Evolutionary conservation across 2,329 filamentous ascomycete species (phyloP).

Genomic region (Clonostachys solani): DNA sequence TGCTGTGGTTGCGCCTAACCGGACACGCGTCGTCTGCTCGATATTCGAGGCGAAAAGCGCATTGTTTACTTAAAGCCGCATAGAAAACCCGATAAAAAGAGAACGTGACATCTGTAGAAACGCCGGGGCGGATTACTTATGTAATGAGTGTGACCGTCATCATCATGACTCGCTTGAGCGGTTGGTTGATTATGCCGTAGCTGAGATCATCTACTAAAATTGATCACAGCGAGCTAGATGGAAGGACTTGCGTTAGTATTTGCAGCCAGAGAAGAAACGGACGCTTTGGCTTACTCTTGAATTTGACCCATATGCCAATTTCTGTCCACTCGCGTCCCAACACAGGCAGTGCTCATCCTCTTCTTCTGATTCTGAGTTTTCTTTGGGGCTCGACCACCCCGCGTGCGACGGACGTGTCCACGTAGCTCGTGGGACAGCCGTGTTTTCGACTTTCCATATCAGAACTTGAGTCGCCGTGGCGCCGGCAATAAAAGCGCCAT

Average conservation of each 20-base stretch:
- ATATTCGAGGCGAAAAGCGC: not conserved
- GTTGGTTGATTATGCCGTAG: not conserved
- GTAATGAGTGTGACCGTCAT: not conserved
- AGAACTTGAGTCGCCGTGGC: conserved; percentile 54
- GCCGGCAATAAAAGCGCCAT: conserved; percentile 59
- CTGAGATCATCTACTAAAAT: conserved; percentile 35
- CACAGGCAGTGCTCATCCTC: conserved; percentile 58
- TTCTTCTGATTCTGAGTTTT: conserved; percentile 47
- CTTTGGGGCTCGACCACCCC: conserved; percentile 55
- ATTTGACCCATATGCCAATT: conserved; percentile 59
- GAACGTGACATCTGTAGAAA: too few relatives aligned
- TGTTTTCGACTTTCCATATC: conserved; percentile 62
- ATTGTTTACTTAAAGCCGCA: not conserved
- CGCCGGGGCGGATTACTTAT: too few relatives aligned
- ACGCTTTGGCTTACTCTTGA: conserved; percentile 46
- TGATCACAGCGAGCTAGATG: conserved; percentile 43
- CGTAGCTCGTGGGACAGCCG: conserved; percentile 52
- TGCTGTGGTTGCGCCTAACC: too few relatives aligned
- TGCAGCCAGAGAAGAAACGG: not conserved
- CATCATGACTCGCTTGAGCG: not conserved
- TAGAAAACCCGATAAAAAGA: too few relatives aligned
- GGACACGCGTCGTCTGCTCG: too few relatives aligned
- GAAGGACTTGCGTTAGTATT: not conserved
- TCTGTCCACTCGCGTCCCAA: conserved; percentile 59
- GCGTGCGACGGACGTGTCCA: conserved; percentile 53